Percentiles rank a stretch among this genome's conserved stretches.
Evolutionary conservation across 345 rosid genomes (phyloP).

Genomic region (sweet orange (Citrus sinensis)): DVS_A1.0 CM039161.1:2130001-2130500

Average conservation of each 20-base stretch:
- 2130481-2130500: slow-evolving; percentile 10
- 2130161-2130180: neutral
- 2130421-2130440: slow-evolving; percentile 5
- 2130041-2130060: neutral
- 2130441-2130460: neutral
- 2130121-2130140: neutral
- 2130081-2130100: neutral
- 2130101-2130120: neutral
- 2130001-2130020: too few relatives aligned
- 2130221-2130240: slow-evolving; percentile 10
- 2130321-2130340: neutral
- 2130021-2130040: too few relatives aligned
- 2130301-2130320: neutral
- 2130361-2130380: neutral
- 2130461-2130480: slow-evolving; percentile 11
- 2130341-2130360: neutral
- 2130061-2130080: too few relatives aligned
- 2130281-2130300: neutral
- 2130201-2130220: neutral
- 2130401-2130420: neutral
- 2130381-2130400: slow-evolving; percentile 8
- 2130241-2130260: neutral
- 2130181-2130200: neutral
- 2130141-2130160: slow-evolving; percentile 1
- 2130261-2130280: slow-evolving; percentile 5